Conservation (phyloP, 352 stramenopile genomes). For the Pythium brachiatum region DNA sequence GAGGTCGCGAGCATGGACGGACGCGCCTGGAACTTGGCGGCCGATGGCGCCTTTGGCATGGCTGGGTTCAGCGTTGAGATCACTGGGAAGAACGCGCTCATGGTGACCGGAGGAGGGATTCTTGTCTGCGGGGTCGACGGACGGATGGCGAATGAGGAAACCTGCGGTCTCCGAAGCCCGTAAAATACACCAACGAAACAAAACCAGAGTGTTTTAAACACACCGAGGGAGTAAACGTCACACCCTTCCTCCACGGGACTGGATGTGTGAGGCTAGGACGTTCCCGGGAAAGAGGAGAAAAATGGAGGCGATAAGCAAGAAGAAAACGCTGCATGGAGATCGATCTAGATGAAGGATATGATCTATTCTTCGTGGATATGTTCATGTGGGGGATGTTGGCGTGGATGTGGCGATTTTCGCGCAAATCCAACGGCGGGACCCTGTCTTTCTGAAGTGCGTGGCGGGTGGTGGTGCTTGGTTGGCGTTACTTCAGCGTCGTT, state of each 20-base stretch:
- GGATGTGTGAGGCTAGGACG: neutral
- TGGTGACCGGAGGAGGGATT: conserved; percentile 23
- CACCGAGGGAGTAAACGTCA: neutral
- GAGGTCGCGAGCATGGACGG: conserved; percentile 69
- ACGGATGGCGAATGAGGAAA: conserved; percentile 67
- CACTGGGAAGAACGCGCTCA: conserved; percentile 78
- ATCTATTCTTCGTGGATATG: neutral
- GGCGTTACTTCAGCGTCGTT: conserved; percentile 18
- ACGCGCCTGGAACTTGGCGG: conserved; percentile 40
- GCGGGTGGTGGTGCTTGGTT: conserved; percentile 25
- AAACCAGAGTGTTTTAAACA: conserved; percentile 32
- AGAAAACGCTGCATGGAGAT: neutral
- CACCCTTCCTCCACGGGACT: neutral
- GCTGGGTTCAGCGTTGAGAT: conserved; percentile 70
- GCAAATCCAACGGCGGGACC: neutral
- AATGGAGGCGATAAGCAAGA: neutral
- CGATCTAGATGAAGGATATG: neutral
- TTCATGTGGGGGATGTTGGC: neutral
- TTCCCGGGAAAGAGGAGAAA: neutral
- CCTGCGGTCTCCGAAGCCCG: conserved; percentile 20
- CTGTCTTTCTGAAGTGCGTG: conserved; percentile 19
- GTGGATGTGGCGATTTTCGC: neutral
- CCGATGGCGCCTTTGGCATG: conserved; percentile 37
- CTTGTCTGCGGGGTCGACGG: conserved; percentile 38
- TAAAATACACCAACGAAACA: conserved; percentile 22